Evolutionary conservation across 257 asterid species (phyloP).

Genomic region (Lycium barbarum): DNA sequence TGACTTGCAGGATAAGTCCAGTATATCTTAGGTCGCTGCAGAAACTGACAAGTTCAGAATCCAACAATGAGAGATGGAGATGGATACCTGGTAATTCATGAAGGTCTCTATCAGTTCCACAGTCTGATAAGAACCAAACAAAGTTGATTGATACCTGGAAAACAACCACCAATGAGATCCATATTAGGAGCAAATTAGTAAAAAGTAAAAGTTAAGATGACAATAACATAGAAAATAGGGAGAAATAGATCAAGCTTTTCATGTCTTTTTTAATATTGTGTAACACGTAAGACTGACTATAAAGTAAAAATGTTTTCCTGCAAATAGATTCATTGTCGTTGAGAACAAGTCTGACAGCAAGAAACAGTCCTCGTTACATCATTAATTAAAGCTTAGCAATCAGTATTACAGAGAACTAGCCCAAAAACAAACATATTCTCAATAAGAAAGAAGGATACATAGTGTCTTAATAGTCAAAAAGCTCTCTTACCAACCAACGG

Average conservation of each 20-base stretch:
- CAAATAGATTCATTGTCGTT: not conserved
- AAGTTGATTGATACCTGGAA: constrained; percentile 90
- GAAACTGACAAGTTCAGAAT: constrained; percentile 16
- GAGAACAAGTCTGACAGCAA: not conserved
- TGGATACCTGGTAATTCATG: constrained; percentile 91
- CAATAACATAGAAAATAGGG: not conserved
- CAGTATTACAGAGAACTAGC: not conserved
- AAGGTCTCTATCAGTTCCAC: constrained; percentile 94
- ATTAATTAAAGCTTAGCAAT: not conserved
- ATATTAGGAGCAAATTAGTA: constrained; percentile 9
- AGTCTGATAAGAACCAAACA: constrained; percentile 93
- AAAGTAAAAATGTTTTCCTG: not conserved
- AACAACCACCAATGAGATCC: not conserved
- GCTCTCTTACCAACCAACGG: constrained; percentile 85
- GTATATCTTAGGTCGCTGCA: not conserved
- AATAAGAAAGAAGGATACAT: not conserved
- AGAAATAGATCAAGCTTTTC: not conserved
- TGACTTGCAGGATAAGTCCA: not conserved
- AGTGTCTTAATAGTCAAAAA: not conserved
- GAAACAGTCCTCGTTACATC: not conserved
- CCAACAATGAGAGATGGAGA: constrained; percentile 1
- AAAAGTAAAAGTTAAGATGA: not conserved
- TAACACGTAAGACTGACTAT: not conserved
- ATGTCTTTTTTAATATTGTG: not conserved
- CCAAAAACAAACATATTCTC: not conserved